phyloP scores from a whole-genome alignment of 495 filamentous ascomycete genomes.

The Aspergillus coremiiformis region DNA sequence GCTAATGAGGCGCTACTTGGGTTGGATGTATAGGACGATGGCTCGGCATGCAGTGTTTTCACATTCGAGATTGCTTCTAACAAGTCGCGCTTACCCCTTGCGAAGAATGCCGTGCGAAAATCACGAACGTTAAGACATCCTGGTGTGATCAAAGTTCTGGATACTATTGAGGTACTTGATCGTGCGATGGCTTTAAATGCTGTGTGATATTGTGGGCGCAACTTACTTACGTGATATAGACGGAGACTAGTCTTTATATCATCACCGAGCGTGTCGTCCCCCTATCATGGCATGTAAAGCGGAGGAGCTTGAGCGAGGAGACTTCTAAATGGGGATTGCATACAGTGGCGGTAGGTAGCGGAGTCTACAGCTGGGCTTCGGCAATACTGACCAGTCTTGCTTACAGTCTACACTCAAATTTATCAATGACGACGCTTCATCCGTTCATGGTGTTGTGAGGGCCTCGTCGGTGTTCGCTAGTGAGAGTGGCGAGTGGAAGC shows the following conservation, averaged over 20 bases:
- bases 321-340: slow-evolving; percentile 94
- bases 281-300: slow-evolving; percentile 75
- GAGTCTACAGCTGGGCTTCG: not conserved
- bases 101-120: slow-evolving; percentile 88
- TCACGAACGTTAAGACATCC: slow-evolving; percentile 87
- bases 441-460: slow-evolving; percentile 79
- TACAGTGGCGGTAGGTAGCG: slow-evolving; percentile 60
- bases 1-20: slow-evolving; percentile 9
- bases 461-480: slow-evolving; percentile 81
- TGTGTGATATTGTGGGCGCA: not conserved
- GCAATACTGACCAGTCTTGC: not conserved
- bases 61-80: slow-evolving; percentile 81
- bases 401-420: slow-evolving; percentile 82
- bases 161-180: slow-evolving; percentile 76
- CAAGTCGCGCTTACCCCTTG: slow-evolving; percentile 71
- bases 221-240: slow-evolving; percentile 42
- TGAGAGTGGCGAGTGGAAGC: slow-evolving; percentile 96
- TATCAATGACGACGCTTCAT: slow-evolving; percentile 86
- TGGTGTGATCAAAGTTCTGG: slow-evolving; percentile 84
- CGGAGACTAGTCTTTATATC: slow-evolving; percentile 88
- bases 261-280: slow-evolving; percentile 85
- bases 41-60: slow-evolving; percentile 90
- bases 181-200: not conserved
- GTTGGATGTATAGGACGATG: slow-evolving; percentile 61
- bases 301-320: slow-evolving; percentile 76